A percentile compares a stretch with the other conserved stretches of the same genome.
phyloP scores from a whole-genome alignment of 257 asterid species.

The Ehretia macrophylla region DNA sequence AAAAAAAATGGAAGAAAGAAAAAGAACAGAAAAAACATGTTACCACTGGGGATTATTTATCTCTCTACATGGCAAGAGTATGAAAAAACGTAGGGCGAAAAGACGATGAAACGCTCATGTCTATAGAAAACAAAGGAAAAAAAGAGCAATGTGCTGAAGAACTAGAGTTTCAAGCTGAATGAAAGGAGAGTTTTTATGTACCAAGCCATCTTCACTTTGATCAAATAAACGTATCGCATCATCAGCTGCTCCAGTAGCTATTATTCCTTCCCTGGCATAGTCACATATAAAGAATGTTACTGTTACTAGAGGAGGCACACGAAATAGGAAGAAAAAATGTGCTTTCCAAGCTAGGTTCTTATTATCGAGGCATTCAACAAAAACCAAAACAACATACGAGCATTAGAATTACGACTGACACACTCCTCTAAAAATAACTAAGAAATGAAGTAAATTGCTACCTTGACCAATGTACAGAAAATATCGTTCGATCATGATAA shows the following conservation, averaged over 20 bases:
- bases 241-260: conserved; percentile 87
- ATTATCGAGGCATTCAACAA: neutral
- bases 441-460: conserved; percentile 4
- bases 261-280: conserved; percentile 70
- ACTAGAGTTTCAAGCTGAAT: conserved; percentile 2
- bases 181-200: conserved; percentile 18
- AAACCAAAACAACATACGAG: neutral
- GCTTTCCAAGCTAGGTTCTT: neutral
- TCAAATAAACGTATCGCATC: conserved; percentile 83
- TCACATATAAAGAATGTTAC: neutral
- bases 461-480: conserved; percentile 93
- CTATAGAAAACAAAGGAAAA: no score
- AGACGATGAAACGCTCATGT: no score
- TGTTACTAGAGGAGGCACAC: no score
- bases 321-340: no score
- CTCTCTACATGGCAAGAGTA: no score
- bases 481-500: conserved; percentile 88
- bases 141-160: no score
- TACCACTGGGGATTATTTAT: neutral
- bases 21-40: neutral
- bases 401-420: no score
- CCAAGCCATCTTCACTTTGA: conserved; percentile 58
- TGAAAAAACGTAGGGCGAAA: no score
- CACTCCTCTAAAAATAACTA: no score
- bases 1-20: no score